Evolutionary conservation across 495 filamentous ascomycete species (phyloP).

Genomic region (Xylaria venustula): DNA sequence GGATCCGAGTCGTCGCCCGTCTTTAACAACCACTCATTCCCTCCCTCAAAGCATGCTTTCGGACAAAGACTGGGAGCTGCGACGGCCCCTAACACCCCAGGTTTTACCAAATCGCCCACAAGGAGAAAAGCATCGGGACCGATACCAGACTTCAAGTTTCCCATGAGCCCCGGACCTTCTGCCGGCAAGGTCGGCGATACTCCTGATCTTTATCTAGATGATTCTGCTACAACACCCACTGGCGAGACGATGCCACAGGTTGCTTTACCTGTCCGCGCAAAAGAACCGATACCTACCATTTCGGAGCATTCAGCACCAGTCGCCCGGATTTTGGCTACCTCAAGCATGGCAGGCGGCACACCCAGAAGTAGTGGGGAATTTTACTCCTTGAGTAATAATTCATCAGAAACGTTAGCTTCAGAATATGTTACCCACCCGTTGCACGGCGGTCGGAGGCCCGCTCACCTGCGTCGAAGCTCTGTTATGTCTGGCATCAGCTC

Average conservation of each 20-base stretch:
- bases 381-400: slow-evolving; percentile 90
- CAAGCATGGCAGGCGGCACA: slow-evolving; percentile 63
- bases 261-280: slow-evolving; percentile 33
- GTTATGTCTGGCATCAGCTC: slow-evolving; percentile 48
- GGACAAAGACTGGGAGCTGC: slow-evolving; percentile 35
- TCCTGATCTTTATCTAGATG: slow-evolving; percentile 21
- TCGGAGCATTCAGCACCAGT: slow-evolving; percentile 58
- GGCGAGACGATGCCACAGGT: slow-evolving; percentile 31
- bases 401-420: slow-evolving; percentile 86
- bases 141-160: slow-evolving; percentile 70
- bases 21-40: slow-evolving; percentile 50
- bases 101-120: slow-evolving; percentile 24
- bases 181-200: slow-evolving; percentile 18
- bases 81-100: slow-evolving; percentile 42
- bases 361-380: slow-evolving; percentile 92
- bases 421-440: slow-evolving; percentile 72
- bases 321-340: slow-evolving; percentile 69
- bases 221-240: slow-evolving; percentile 34
- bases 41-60: slow-evolving; percentile 37
- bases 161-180: slow-evolving; percentile 48
- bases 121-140: slow-evolving; percentile 40
- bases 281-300: slow-evolving; percentile 42
- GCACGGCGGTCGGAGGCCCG: slow-evolving; percentile 40
- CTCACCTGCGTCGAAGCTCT: slow-evolving; percentile 64
- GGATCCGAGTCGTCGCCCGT: slow-evolving; percentile 41